Base-by-base conservation (phyloP, 345 rosid species). In the Aurinia saxatilis region DNA sequence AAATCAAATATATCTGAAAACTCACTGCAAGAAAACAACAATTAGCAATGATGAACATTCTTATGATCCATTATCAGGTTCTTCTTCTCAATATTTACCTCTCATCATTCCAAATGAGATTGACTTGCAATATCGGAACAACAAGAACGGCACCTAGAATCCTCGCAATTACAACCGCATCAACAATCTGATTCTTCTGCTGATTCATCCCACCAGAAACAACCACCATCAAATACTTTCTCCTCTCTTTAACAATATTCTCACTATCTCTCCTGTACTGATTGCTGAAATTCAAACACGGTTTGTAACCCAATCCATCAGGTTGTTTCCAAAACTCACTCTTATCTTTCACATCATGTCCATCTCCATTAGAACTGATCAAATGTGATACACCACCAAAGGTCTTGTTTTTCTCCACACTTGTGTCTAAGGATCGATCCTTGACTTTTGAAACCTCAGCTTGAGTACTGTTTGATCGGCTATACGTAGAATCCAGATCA, bases 141-240 rank as follows among this genome's bases (percentile, higher is more conserved):
- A 95, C 97, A 61, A 95, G 82, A 66, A 87, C 82, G 77, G 99
- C 96, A 16, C 91, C 96, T 12, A 95, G 95, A 44, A 95, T 86
- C 75, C 97, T 82, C 5, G 99, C 96, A 62, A 95, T 88, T 55
- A 95, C 97, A 36, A 86, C 97, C 13, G 97, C 97, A 52, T 95
- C 99, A 52, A 95, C 99, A 70, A 95, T 90, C 79, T 90, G 97
- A 77, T 88, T 95, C 85, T 90, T 88, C 81, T 95, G 99, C 78
- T 95, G 97, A 75, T 90, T 95, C 81, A 95, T 72, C 15, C 97
- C 99, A 16, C 99, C 97, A 8, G 96, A 73, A 37, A 95, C 99
- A 37, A 90, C 97, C 18, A 90, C 99, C 70, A 95, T 44, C 66
- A 95, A 69, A 74, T 88, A 90, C 63, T 76, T 90, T 49, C 70